Evolutionary conservation across 805 yeast species (phyloP).

Genomic region (Starmerella cellae): DNA sequence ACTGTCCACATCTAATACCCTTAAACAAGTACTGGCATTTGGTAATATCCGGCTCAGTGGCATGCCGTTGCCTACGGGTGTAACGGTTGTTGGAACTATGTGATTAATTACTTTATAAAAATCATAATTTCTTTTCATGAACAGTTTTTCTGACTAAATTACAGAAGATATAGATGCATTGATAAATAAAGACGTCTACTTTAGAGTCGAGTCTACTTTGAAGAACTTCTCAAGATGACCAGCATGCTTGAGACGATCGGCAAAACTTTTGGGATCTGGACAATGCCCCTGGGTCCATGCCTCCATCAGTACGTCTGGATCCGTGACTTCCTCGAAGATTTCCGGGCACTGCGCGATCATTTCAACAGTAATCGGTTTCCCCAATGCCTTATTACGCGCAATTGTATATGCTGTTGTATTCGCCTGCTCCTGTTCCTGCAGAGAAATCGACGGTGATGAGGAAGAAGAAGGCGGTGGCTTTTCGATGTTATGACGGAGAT

Average conservation of each 20-base stretch:
- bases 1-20: constrained; percentile 47
- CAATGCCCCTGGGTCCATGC: constrained; percentile 6
- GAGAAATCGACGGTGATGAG: too few species aligned
- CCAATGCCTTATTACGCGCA: constrained; percentile 5
- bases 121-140: not conserved
- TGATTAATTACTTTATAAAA: too few species aligned
- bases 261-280: constrained; percentile 5
- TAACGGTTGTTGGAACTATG: constrained; percentile 24
- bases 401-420: too few species aligned
- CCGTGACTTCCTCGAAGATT: not conserved
- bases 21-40: constrained; percentile 62
- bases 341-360: not conserved
- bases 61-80: constrained; percentile 22
- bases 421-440: too few species aligned
- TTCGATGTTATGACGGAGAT: not conserved
- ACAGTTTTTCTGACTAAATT: too few species aligned
- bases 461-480: too few species aligned
- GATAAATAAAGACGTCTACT: too few species aligned
- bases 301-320: constrained; percentile 1
- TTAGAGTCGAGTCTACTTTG: constrained; percentile 37
- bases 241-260: constrained; percentile 1
- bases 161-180: too few species aligned
- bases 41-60: constrained; percentile 35
- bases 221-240: constrained; percentile 34
- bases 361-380: not conserved